Evolutionary conservation across 331 rosid species (phyloP).

Genomic region (Phaseolus coccineus): DNA sequence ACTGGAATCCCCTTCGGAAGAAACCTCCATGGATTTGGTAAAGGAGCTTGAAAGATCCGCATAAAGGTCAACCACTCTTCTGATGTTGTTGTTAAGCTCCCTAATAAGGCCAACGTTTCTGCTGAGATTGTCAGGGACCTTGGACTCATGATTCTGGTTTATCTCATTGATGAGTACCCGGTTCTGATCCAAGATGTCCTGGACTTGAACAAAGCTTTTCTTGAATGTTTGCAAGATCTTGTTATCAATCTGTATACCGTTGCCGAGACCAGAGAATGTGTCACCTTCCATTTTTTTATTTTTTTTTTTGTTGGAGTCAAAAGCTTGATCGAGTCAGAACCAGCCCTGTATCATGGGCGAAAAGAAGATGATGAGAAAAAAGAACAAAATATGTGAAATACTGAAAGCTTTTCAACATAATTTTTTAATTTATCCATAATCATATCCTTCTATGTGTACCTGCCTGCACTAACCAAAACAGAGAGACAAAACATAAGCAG

Average conservation of each 20-base stretch:
- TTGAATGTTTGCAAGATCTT: slow-evolving; percentile 80
- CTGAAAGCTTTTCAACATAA: slow-evolving; percentile 33
- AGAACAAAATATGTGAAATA: slow-evolving; percentile 41
- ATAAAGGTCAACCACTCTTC: slow-evolving; percentile 95
- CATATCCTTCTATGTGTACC: slow-evolving; percentile 59
- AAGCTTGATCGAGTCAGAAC: slow-evolving; percentile 53
- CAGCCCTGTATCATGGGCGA: slow-evolving; percentile 57
- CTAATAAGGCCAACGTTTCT: slow-evolving; percentile 88
- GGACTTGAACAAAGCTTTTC: slow-evolving; percentile 91
- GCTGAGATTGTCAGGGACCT: slow-evolving; percentile 87
- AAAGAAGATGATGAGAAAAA: slow-evolving; percentile 35
- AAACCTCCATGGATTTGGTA: slow-evolving; percentile 80
- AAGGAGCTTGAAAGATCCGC: slow-evolving; percentile 88
- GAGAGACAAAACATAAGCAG: slow-evolving; percentile 64
- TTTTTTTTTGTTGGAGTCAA: slow-evolving; percentile 38
- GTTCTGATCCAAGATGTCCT: slow-evolving; percentile 89
- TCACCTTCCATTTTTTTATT: slow-evolving; percentile 78
- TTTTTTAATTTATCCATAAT: slow-evolving; percentile 47
- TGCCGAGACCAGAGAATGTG: slow-evolving; percentile 75
- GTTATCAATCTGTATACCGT: slow-evolving; percentile 72
- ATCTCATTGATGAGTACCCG: slow-evolving; percentile 93
- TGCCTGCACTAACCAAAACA: slow-evolving; percentile 63
- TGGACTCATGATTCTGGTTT: slow-evolving; percentile 96
- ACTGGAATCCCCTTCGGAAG: slow-evolving; percentile 95
- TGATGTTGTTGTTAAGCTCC: slow-evolving; percentile 94